Evolutionary conservation across 495 filamentous ascomycete genomes (phyloP).

Genomic region (Annulohypoxylon nitens): DNA sequence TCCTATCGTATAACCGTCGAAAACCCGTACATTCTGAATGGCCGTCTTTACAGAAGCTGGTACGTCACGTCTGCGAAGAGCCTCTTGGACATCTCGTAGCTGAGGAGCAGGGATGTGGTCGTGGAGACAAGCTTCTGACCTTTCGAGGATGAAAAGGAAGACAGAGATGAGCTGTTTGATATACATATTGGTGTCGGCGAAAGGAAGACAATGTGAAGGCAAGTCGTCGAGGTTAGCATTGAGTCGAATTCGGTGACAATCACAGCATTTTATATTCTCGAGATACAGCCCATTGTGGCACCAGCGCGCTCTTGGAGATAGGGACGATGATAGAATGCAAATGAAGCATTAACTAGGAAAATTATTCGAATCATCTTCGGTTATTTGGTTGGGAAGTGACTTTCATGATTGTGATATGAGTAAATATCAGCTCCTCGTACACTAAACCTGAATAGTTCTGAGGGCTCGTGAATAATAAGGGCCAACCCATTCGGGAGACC

Average conservation of each 20-base stretch:
- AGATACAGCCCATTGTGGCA: background rate
- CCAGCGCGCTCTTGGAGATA: background rate
- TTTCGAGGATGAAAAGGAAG: background rate
- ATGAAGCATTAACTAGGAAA: background rate
- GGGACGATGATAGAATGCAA: background rate
- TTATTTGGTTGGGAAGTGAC: background rate
- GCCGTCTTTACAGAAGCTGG: constrained; percentile 36
- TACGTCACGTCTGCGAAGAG: constrained; percentile 26
- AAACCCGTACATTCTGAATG: constrained; percentile 47
- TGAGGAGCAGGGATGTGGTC: constrained; percentile 11
- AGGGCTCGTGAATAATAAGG: background rate
- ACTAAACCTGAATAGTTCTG: constrained; percentile 8
- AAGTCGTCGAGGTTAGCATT: background rate
- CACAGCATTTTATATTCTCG: background rate
- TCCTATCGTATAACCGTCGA: constrained; percentile 36
- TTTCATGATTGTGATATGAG: no score
- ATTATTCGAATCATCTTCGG: background rate
- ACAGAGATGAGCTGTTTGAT: constrained; percentile 6
- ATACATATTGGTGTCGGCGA: constrained; percentile 7
- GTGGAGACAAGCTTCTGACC: constrained; percentile 22
- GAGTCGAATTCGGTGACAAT: background rate
- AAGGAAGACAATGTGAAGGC: background rate
- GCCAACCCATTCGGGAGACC: background rate
- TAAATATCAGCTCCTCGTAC: constrained; percentile 4
- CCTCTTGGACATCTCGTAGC: constrained; percentile 11